Evolutionary conservation across 2,329 filamentous ascomycete species (phyloP), one percentile per base, ranked within the genome.

Genomic region (Ophiostoma tasmaniense): DNA sequence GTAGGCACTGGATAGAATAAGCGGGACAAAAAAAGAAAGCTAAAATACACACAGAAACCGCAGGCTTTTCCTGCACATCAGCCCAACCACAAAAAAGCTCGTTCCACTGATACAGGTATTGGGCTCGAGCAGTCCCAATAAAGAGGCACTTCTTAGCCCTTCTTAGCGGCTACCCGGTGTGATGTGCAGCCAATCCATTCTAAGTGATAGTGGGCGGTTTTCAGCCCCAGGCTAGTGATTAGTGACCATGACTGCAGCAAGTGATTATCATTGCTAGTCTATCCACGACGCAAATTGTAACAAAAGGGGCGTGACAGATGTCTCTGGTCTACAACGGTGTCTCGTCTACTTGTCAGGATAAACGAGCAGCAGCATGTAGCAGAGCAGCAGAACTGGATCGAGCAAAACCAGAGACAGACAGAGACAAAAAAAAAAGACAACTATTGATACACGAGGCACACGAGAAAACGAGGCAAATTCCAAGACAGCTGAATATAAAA

Each of bases 291-390:
- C 17, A 45, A n/a, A 45, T 7, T 45, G 17, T 28, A 55, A 25
- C 22, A 55, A 13, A 25, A 55, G n/a, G 17, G 50, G 25, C n/a
- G 14, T 61, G 55, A 61, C 55, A 61, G 55, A 61, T 61, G 55
- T 61, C 14, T 61, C 25, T 61, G 11, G 14, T 55, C n/a, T 55
- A 25, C 55, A 61, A 61, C 55, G 25, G 25, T 61, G 55, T 61
- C 55, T 61, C 55, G 25, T 61, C 5, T 61, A 61, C 55, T 61
- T 61, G 55, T 61, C 55, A 61, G 55, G 55, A 30, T 20, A 61
- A 25, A 61, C 55, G 55, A 61, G 55, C 55, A 61, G 11, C 11
- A 55, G 50, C n/a, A 55, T n/a, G 50, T 25, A 22, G 50, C 8
- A 55, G 50, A 55, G 50, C 2, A 55, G 10, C 8, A 55, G 50